Evolutionary conservation across 31 red algal species (phyloP), one percentile per base, ranked within the genome.

Genomic region (Odonthalia washingtoniensis): DNA sequence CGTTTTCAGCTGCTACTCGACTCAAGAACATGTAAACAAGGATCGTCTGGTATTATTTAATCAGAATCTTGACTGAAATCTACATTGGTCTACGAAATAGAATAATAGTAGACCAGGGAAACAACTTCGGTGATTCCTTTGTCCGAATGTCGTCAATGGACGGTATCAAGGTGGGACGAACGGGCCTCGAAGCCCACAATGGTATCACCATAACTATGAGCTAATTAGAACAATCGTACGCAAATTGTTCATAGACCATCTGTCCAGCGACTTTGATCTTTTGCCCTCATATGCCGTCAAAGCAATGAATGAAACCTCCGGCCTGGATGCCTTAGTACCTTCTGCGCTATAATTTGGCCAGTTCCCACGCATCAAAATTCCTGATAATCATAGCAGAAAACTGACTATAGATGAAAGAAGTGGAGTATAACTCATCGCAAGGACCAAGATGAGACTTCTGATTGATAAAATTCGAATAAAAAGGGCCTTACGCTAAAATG

Each of bases 21-120:
- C 67, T 75, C 33, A 0, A 65, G 40, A 30, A 85, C 67, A 64
- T 85, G 5, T 18, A 3, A 24, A 69, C 61, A 21, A 37, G 37
- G 17, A 41, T 0, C 12, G 40, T 88, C 35, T 78, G 73, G 40
- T n/a, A 18, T 64, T 3, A 3, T 0, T 5, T 77, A 18, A 63
- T 90, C 1, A 46, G 21, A 9, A 14, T 21, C 9, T 88, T 74
- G 85, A 26, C 62, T 5, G 6, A 4, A 4, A 43, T 88, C 27
- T 88, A 80, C 85, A 88, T 62, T 9, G 85, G 85, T 14, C 6
- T 88, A 12, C 85, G 74, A 4, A 63, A 88, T 32, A 12, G 21
- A 4, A 88, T 88, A 30, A 3, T 18, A 4, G 60, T 88, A 4
- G 85, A 80, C 60, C 74, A n/a, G n/a, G n/a, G n/a, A n/a, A n/a